phyloP scores from a whole-genome alignment of 768 basidiomycete genomes.

The Trametes cingulata region DNA sequence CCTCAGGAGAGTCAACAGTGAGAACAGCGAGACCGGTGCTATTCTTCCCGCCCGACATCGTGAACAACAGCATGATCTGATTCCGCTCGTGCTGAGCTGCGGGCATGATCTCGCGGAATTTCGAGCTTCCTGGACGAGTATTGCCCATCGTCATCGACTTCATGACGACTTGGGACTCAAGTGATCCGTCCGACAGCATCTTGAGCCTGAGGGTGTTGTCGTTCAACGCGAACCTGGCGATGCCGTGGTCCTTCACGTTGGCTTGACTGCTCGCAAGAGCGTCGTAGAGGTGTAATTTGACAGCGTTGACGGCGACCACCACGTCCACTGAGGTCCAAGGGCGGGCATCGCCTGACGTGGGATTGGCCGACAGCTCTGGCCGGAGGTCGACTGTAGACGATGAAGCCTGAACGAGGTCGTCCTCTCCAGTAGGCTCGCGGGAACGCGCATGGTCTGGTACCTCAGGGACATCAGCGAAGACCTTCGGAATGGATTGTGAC shows the following conservation, averaged over 20 bases:
- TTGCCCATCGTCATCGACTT: constrained; percentile 91
- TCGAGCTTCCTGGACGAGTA: constrained; percentile 76
- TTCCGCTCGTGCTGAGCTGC: constrained; percentile 85
- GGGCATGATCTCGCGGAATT: constrained; percentile 94
- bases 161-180: constrained; percentile 85
- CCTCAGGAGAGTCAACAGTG: constrained; percentile 88
- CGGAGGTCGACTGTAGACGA: constrained; percentile 41
- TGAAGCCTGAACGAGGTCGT: constrained; percentile 18
- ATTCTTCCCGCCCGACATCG: constrained; percentile 61
- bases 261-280: constrained; percentile 53
- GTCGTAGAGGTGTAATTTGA: constrained; percentile 89
- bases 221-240: constrained; percentile 82
- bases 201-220: constrained; percentile 80
- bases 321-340: constrained; percentile 73
- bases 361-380: constrained; percentile 54
- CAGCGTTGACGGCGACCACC: constrained; percentile 62
- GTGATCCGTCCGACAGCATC: constrained; percentile 77
- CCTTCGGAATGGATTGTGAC: constrained; percentile 65
- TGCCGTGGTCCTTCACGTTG: constrained; percentile 73
- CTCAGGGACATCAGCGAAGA: constrained; percentile 54
- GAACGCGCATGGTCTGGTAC: constrained; percentile 17
- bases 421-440: constrained; percentile 7
- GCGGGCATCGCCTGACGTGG: constrained; percentile 28
- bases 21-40: constrained; percentile 72
- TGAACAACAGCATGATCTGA: constrained; percentile 93